A percentile compares a stretch with the other conserved stretches of the same genome.
These are phyloP conservation scores for Gyromitra esculenta DNA, from an alignment of 2,329 filamentous ascomycete genomes.

Conservation along the genomic window DNA sequence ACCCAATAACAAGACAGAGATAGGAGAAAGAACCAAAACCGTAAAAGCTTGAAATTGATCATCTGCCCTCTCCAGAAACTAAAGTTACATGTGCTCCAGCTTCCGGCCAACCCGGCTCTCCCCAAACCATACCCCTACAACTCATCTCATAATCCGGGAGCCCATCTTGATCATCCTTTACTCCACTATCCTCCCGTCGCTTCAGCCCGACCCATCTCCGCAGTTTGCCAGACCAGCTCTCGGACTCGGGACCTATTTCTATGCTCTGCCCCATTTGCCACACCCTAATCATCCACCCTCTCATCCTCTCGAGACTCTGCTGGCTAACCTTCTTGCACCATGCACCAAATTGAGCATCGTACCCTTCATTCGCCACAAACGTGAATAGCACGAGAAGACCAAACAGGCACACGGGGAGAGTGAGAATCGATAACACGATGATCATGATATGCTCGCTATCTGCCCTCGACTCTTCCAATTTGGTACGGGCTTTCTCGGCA, in stretches of 20 bases:
- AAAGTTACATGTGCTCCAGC: neutral
- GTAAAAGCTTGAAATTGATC: neutral
- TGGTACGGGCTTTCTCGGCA: neutral
- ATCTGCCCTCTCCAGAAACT: neutral
- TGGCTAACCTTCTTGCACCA: neutral
- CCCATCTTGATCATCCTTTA: neutral
- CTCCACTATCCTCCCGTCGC: neutral
- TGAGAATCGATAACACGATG: neutral
- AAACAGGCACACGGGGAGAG: neutral
- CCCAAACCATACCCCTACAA: neutral
- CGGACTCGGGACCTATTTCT: neutral
- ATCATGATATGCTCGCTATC: neutral
- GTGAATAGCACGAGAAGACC: neutral
- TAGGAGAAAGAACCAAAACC: neutral
- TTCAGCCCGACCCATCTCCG: neutral
- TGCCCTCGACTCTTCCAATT: neutral
- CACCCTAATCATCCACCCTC: neutral
- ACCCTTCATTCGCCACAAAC: neutral
- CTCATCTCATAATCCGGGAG: conserved; percentile 2
- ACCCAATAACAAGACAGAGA: neutral
- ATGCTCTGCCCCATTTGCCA: neutral
- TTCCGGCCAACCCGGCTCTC: neutral
- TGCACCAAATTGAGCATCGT: neutral
- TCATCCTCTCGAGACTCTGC: neutral
- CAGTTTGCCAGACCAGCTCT: neutral